A percentile compares a stretch with the other conserved stretches of the same genome.
phyloP scores from a whole-genome alignment of 768 basidiomycete genomes.

The Leccinum incarnatum region DNA sequence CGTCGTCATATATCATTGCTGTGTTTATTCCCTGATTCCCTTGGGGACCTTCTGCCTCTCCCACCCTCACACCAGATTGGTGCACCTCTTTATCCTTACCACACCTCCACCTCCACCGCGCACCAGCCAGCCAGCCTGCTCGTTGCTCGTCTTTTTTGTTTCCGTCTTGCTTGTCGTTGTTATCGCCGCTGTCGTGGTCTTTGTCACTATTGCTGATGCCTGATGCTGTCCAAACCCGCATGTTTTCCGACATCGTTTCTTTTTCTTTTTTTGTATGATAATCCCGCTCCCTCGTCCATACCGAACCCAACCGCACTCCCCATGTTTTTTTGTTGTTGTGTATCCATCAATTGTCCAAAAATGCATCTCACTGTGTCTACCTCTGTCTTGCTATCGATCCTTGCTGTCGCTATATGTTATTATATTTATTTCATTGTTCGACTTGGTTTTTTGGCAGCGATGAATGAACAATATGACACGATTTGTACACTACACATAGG shows the following conservation, averaged over 20 bases:
- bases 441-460: not conserved
- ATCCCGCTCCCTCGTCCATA: not conserved
- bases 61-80: not conserved
- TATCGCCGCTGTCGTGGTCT: not conserved
- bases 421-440: not conserved
- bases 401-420: not conserved
- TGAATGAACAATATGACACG: not conserved
- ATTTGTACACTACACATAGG: not conserved
- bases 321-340: not conserved
- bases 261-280: not conserved
- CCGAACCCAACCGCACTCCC: not conserved
- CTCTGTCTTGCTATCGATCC: not conserved
- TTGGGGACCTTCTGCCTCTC: not conserved
- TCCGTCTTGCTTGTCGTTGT: not conserved
- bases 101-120: not conserved
- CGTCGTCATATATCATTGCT: slow-evolving; percentile 14
- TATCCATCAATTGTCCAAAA: not conserved
- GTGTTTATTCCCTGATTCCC: slow-evolving; percentile 11
- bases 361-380: not conserved
- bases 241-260: not conserved
- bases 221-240: not conserved
- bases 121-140: not conserved
- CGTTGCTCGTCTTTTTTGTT: not conserved
- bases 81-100: not conserved
- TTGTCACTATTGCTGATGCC: not conserved